Conservation (phyloP, 1,284 basidiomycete genomes). For the Gymnopus androsaceus region DNA sequence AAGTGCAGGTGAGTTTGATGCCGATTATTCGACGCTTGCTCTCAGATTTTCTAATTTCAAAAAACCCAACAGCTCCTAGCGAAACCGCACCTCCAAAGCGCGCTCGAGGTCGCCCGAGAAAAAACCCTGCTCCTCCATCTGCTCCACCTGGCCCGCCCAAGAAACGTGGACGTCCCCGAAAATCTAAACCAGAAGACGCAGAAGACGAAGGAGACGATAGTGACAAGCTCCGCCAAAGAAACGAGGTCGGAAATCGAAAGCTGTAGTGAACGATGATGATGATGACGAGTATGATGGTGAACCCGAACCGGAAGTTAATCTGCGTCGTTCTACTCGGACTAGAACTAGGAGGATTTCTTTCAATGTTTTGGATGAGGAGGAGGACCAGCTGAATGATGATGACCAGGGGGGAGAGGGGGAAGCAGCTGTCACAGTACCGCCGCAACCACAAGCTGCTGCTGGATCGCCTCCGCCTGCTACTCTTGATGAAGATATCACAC, state of each 20-base stretch:
- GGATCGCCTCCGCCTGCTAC: no score
- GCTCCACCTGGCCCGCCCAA: conserved; percentile 12
- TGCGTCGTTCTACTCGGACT: not conserved
- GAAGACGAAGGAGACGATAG: conserved; percentile 3
- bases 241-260: not conserved
- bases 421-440: no score
- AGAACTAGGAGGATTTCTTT: not conserved
- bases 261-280: not conserved
- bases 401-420: no score
- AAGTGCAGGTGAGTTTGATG: no score
- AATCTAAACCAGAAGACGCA: not conserved
- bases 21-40: no score
- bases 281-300: not conserved
- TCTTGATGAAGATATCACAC: no score
- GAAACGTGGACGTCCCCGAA: conserved; percentile 21
- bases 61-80: not conserved
- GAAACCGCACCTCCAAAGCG: conserved; percentile 18
- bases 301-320: no score
- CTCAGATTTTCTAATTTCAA: no score
- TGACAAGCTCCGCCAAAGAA: not conserved
- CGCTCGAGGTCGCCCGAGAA: conserved; percentile 21
- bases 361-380: not conserved
- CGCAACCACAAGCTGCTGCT: no score
- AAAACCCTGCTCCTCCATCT: conserved; percentile 3
- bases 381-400: no score